Percentiles rank a stretch among this genome's conserved stretches.
Evolutionary conservation across 306 rosid genomes (phyloP).

Genomic region (Echinosophora koreensis): DNA sequence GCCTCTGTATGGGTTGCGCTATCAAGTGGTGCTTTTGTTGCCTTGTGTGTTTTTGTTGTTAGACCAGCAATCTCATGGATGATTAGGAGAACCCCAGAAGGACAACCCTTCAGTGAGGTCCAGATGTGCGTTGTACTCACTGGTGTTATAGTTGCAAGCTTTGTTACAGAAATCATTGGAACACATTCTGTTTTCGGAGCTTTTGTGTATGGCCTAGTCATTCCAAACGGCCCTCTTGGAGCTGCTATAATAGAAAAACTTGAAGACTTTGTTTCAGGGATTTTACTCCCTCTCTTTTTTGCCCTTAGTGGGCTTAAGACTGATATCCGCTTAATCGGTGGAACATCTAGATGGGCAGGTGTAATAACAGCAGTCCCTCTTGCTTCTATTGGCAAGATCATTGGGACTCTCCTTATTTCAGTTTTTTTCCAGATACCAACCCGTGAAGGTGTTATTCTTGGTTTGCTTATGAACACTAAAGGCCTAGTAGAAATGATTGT

Average conservation of each 20-base stretch:
- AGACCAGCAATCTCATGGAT: conserved; percentile 72
- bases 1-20: conserved; percentile 70
- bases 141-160: conserved; percentile 83
- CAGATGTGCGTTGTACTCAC: conserved; percentile 67
- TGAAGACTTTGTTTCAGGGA: conserved; percentile 90
- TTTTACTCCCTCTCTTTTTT: conserved; percentile 83
- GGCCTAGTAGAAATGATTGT: conserved; percentile 85
- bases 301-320: conserved; percentile 86
- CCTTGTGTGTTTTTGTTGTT: conserved; percentile 56
- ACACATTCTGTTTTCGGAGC: conserved; percentile 88
- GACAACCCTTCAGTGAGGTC: conserved; percentile 68
- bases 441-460: conserved; percentile 78
- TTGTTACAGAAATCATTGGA: conserved; percentile 84
- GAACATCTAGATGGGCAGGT: conserved; percentile 49
- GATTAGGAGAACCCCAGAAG: conserved; percentile 73
- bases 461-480: conserved; percentile 85
- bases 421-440: conserved; percentile 62
- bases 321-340: conserved; percentile 45
- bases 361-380: conserved; percentile 56
- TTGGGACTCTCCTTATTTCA: conserved; percentile 65
- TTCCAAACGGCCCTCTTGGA: conserved; percentile 84
- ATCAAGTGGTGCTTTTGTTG: conserved; percentile 66
- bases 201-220: conserved; percentile 77
- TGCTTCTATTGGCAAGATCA: conserved; percentile 62
- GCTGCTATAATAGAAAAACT: conserved; percentile 84